Evolutionary conservation across 139 green algal species (phyloP), one percentile per base, ranked within the genome.

Genomic region (Pleodorina starrii): DNA sequence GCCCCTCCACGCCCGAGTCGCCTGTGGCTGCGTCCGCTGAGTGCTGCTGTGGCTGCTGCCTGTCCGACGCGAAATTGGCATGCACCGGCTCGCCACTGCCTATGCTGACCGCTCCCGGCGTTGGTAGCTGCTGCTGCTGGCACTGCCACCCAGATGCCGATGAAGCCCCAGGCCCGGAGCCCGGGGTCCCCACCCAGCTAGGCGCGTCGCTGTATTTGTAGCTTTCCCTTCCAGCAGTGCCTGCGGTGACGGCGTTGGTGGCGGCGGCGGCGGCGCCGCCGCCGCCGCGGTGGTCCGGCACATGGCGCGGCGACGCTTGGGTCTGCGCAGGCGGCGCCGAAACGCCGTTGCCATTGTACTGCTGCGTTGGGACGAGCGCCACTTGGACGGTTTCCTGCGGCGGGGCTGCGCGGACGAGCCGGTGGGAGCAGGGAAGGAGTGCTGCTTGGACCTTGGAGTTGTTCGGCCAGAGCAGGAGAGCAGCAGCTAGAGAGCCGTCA

Each of bases 321-420:
- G 25, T 36, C 9, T 12, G 29, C 60, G 60, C 54, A 27, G 82
- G 40, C 16, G 83, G 0, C 21, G 66, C 60, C 4, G n/a, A 29
- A 1, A 46, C n/a, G 12, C 29, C 6, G 32, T 29, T 1, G 1
- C 25, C 17, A 0, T 6, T 51, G 66, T 72, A 54, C 38, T 88
- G 44, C 48, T 63, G 57, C 32, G 83, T 87, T 29, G 91, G 91
- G 1, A 92, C 73, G 42, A 94, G 80, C 0, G 77, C 89, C 32
- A 94, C 74, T 36, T 93, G 88, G 1, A 93, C 84, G 0, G 88
- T 69, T 32, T 93, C 91, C 44, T 80, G 63, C 16, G 66, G 82
- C 2, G 63, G 82, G 1, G 82, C 82, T 88, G 82, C 48, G 76
- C 10, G 48, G n/a, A n/a, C n/a, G n/a, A n/a, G n/a, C n/a, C n/a